Percentiles rank a stretch among this genome's conserved stretches.
These are phyloP conservation scores for Scenedesmus sp. DNA, from an alignment of 163 green algal genomes.

Conservation along the genomic window DNA sequence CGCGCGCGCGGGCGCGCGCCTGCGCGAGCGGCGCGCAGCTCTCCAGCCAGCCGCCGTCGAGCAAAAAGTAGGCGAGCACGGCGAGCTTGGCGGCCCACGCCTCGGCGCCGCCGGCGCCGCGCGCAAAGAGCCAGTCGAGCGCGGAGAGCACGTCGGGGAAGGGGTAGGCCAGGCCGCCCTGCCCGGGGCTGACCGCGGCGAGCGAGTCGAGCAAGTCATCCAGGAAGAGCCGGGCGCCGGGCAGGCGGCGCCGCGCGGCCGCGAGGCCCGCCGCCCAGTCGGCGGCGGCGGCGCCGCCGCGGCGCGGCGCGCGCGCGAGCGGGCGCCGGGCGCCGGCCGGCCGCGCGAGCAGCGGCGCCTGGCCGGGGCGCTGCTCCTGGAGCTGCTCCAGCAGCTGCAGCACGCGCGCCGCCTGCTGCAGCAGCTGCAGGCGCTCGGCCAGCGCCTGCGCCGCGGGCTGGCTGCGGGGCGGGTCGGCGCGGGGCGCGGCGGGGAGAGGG, in stretches of 20 bases:
- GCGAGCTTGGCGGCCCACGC: constrained; percentile 25
- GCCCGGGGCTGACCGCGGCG: background rate
- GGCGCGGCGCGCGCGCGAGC: background rate
- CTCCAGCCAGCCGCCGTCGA: constrained; percentile 32
- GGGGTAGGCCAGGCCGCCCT: background rate
- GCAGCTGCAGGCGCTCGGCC: background rate
- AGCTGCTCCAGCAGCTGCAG: constrained; percentile 21
- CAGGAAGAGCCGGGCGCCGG: constrained; percentile 19
- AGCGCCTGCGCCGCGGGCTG: background rate
- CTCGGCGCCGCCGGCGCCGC: background rate
- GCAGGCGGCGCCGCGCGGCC: background rate
- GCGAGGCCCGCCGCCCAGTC: constrained; percentile 27
- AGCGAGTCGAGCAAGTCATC: constrained; percentile 17
- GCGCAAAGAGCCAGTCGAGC: constrained; percentile 19
- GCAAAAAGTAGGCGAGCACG: constrained; percentile 30
- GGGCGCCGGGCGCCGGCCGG: background rate
- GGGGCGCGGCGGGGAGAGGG: background rate
- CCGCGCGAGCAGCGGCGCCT: too few species aligned
- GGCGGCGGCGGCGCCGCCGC: too few species aligned
- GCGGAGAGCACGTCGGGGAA: background rate
- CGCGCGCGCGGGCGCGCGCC: background rate
- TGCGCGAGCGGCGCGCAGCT: constrained; percentile 15
- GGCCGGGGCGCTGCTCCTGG: constrained; percentile 20
- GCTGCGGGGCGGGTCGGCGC: background rate
- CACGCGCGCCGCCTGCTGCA: constrained; percentile 32